Percentiles rank a stretch among this genome's conserved stretches.
phyloP scores from a whole-genome alignment of 805 yeast species.

The Wickerhamomyces hampshirensis region DNA sequence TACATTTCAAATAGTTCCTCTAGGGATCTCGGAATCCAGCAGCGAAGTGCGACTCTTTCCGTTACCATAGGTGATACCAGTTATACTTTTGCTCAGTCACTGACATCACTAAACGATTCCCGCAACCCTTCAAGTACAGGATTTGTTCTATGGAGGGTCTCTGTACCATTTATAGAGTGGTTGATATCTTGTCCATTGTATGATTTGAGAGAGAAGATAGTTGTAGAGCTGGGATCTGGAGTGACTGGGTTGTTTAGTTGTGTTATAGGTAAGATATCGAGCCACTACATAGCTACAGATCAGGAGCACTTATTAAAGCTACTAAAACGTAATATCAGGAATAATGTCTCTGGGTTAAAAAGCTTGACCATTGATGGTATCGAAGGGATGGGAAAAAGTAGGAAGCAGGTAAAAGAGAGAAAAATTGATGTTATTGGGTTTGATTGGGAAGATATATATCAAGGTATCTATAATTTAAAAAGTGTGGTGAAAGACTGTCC shows the following conservation, averaged over 20 bases:
- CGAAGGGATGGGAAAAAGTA: slow-evolving; percentile 1
- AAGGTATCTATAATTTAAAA: slow-evolving; percentile 27
- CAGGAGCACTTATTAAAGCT: slow-evolving; percentile 51
- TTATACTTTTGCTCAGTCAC: slow-evolving; percentile 29
- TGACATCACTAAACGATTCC: slow-evolving; percentile 26
- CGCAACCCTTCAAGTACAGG: slow-evolving; percentile 47
- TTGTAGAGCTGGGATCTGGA: slow-evolving; percentile 63
- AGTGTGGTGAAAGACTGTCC: slow-evolving; percentile 23
- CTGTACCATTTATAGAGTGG: slow-evolving; percentile 51
- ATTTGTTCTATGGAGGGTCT: slow-evolving; percentile 55
- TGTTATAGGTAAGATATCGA: slow-evolving; percentile 31
- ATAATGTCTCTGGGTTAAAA: slow-evolving; percentile 29
- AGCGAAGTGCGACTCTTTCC: slow-evolving; percentile 23
- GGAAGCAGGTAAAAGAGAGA: slow-evolving; percentile 2
- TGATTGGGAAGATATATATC: slow-evolving; percentile 55
- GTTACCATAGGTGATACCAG: slow-evolving; percentile 11
- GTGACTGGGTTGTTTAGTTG: slow-evolving; percentile 47
- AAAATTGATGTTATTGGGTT: slow-evolving; percentile 43
- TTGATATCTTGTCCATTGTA: slow-evolving; percentile 23
- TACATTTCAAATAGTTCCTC: slow-evolving; percentile 7
- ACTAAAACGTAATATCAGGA: slow-evolving; percentile 39
- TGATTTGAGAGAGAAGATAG: slow-evolving; percentile 18
- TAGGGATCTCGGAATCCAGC: slow-evolving; percentile 22
- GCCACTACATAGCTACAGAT: slow-evolving; percentile 50
- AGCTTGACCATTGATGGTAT: slow-evolving; percentile 20